These are phyloP conservation scores for Lophium mytilinum DNA, from an alignment of 495 filamentous ascomycete species.

Conservation along the genomic window DNA sequence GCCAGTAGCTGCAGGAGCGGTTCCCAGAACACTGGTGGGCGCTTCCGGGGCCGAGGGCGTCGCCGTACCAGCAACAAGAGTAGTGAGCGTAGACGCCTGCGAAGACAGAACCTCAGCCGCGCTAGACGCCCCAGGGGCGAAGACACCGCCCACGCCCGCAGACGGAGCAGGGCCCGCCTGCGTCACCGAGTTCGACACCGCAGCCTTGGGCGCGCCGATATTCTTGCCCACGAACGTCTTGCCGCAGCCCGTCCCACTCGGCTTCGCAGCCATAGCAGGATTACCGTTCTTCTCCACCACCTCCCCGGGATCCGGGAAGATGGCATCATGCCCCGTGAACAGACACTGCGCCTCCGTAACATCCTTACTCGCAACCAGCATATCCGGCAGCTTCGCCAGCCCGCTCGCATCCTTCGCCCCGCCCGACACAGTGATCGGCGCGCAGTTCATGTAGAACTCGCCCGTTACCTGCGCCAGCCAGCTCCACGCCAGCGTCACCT, in stretches of 20 bases:
- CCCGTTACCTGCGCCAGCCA: constrained; percentile 50
- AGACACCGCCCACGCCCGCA: constrained; percentile 16
- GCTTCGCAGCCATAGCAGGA: not conserved
- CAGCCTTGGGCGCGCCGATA: not conserved
- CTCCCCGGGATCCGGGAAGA: constrained; percentile 22
- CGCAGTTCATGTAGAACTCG: constrained; percentile 57
- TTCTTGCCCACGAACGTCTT: not conserved
- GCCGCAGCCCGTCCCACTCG: not conserved
- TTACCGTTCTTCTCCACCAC: not conserved
- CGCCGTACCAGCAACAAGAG: not conserved
- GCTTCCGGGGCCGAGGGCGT: not conserved
- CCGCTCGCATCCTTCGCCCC: constrained; percentile 28
- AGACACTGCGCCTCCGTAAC: constrained; percentile 25
- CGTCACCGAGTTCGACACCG: not conserved
- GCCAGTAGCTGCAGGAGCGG: not conserved
- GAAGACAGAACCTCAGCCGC: not conserved
- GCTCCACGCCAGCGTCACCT: constrained; percentile 46
- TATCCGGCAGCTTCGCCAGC: constrained; percentile 39
- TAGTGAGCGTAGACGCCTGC: not conserved
- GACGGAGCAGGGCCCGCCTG: not conserved
- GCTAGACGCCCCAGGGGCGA: constrained; percentile 17
- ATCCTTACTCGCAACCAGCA: constrained; percentile 50
- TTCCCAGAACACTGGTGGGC: not conserved
- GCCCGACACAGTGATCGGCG: constrained; percentile 44
- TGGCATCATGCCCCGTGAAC: not conserved